These are phyloP conservation scores for Trichosporon asahii DNA, from an alignment of 1,284 basidiomycete species.

Conservation along the genomic window DNA sequence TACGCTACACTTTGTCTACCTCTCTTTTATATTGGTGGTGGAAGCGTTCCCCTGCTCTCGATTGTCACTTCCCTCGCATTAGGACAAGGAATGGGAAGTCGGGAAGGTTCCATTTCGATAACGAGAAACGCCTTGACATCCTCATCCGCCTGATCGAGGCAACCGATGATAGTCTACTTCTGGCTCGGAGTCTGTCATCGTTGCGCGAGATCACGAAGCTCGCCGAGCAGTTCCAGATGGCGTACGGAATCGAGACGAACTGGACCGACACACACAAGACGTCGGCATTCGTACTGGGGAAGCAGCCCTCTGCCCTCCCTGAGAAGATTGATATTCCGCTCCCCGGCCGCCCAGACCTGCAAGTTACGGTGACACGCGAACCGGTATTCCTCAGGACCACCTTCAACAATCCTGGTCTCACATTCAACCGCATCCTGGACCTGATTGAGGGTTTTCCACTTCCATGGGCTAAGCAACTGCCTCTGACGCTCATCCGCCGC, in stretches of 20 bases:
- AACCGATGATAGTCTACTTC: slow-evolving; percentile 22
- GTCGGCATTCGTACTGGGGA: slow-evolving; percentile 14
- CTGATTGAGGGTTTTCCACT: not conserved
- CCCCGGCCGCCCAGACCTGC: too few relatives aligned
- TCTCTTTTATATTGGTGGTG: slow-evolving; percentile 33
- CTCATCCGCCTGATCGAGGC: slow-evolving; percentile 13
- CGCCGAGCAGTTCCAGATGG: slow-evolving; percentile 18
- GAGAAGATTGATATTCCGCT: too few relatives aligned
- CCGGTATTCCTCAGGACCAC: not conserved
- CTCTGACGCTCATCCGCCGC: not conserved
- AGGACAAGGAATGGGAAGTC: not conserved
- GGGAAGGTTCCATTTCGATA: not conserved
- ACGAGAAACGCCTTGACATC: not conserved
- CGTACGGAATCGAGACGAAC: slow-evolving; percentile 16
- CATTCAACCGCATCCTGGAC: not conserved
- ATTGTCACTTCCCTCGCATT: not conserved
- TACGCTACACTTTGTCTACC: slow-evolving; percentile 45
- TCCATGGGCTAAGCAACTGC: not conserved
- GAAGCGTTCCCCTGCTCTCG: slow-evolving; percentile 31
- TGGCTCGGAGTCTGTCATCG: too few relatives aligned
- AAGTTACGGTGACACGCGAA: too few relatives aligned
- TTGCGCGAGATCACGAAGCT: too few relatives aligned
- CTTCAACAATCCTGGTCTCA: not conserved
- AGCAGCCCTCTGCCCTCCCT: too few relatives aligned
- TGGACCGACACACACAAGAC: slow-evolving; percentile 24